Evolutionary conservation across 2,329 filamentous ascomycete genomes (phyloP).

Genomic region (Ascocoryne sarcoides): DNA sequence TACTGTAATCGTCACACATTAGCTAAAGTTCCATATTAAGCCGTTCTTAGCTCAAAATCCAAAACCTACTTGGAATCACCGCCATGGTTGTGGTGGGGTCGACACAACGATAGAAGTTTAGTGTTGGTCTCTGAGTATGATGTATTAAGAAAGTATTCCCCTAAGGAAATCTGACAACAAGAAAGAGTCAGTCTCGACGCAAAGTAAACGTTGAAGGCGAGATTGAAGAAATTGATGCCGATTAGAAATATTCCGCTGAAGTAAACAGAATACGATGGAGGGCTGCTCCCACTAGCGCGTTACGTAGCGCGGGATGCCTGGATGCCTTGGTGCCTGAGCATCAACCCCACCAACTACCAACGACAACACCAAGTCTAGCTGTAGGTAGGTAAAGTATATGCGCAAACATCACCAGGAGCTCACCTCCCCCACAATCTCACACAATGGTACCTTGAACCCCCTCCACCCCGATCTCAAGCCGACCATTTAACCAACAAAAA

Average conservation of each 20-base stretch:
- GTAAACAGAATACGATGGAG: slow-evolving; percentile 6
- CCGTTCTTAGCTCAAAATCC: slow-evolving; percentile 1
- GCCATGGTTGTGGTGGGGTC: slow-evolving; percentile 26
- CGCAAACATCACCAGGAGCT: no score
- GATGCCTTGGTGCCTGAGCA: slow-evolving; percentile 6
- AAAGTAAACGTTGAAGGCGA: no score
- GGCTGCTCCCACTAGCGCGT: slow-evolving; percentile 12
- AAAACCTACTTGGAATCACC: slow-evolving; percentile 26
- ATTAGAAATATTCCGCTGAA: slow-evolving; percentile 2
- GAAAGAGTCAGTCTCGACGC: not conserved
- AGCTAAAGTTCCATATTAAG: no score
- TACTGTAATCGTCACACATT: slow-evolving; percentile 54
- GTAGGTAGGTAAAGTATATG: no score
- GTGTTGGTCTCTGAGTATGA: no score
- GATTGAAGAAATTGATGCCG: not conserved
- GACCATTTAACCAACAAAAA: not conserved
- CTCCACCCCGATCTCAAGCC: no score
- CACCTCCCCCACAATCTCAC: not conserved
- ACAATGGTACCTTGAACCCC: not conserved
- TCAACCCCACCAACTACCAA: slow-evolving; percentile 25
- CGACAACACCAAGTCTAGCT: no score
- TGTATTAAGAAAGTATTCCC: not conserved
- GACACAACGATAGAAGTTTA: slow-evolving; percentile 1
- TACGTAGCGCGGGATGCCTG: slow-evolving; percentile 14
- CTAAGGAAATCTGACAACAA: not conserved